Evolutionary conservation across 495 filamentous ascomycete genomes (phyloP).

Genomic region (Daldinia loculata): DNA sequence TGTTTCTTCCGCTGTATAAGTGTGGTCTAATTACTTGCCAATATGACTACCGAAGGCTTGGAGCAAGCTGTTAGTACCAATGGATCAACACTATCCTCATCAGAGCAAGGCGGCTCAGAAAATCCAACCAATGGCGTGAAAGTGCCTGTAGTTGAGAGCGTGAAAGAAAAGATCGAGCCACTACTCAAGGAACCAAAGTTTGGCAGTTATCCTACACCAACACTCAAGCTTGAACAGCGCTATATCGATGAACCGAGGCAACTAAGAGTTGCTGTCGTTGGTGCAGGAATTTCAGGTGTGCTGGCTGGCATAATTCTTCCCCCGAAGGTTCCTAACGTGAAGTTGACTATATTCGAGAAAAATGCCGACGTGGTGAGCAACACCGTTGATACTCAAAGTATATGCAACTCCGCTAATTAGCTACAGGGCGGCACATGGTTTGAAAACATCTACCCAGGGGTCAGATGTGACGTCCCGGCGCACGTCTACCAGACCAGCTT

Average conservation of each 20-base stretch:
- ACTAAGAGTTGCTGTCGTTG: slow-evolving; percentile 68
- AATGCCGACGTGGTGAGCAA: slow-evolving; percentile 65
- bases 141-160: slow-evolving; percentile 18
- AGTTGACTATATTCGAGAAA: slow-evolving; percentile 76
- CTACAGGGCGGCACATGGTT: slow-evolving; percentile 72
- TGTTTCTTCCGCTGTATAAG: neutral
- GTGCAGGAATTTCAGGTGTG: slow-evolving; percentile 72
- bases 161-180: slow-evolving; percentile 14
- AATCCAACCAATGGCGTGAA: slow-evolving; percentile 21
- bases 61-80: slow-evolving; percentile 14
- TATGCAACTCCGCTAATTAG: slow-evolving; percentile 13
- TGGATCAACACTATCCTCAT: slow-evolving; percentile 7
- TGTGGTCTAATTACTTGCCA: neutral
- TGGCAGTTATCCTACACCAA: slow-evolving; percentile 35
- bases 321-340: slow-evolving; percentile 63
- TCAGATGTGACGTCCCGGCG: slow-evolving; percentile 74
- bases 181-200: slow-evolving; percentile 20
- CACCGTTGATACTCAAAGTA: neutral
- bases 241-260: slow-evolving; percentile 66
- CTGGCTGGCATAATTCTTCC: slow-evolving; percentile 67
- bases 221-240: slow-evolving; percentile 47
- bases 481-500: slow-evolving; percentile 76
- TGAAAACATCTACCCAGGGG: slow-evolving; percentile 75
- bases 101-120: slow-evolving; percentile 1
- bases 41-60: slow-evolving; percentile 24